Conservation (phyloP, 2,329 filamentous ascomycete species). For the Pseudocercospora fijiensis region DNA sequence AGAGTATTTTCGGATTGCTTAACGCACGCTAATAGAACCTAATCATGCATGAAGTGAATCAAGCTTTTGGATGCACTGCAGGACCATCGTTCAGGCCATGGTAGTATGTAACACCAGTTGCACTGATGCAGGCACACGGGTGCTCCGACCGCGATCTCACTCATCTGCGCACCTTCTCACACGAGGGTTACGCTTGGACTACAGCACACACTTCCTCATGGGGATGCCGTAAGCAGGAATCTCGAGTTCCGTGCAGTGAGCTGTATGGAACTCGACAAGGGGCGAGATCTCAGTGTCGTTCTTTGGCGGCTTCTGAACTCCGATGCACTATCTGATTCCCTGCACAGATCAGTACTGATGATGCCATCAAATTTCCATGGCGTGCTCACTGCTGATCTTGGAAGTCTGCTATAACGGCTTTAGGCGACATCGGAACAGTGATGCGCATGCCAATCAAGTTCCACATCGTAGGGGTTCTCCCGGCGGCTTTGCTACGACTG, state of each 20-base stretch:
- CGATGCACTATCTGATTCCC: conserved; percentile 1
- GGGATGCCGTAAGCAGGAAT: background rate
- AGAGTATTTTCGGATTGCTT: conserved; percentile 1
- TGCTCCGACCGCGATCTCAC: background rate
- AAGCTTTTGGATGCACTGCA: conserved; percentile 1
- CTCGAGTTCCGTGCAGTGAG: background rate
- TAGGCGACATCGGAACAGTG: background rate
- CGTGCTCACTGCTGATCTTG: conserved; percentile 2
- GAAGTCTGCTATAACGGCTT: background rate
- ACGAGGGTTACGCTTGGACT: background rate
- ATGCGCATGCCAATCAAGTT: background rate
- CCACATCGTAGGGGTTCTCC: background rate
- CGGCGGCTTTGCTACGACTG: background rate
- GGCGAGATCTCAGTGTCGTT: background rate
- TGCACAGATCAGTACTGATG: conserved; percentile 7
- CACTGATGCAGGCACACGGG: conserved; percentile 4
- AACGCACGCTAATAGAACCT: background rate
- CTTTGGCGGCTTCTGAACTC: background rate
- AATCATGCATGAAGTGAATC: background rate
- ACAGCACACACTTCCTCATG: background rate
- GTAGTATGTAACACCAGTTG: background rate
- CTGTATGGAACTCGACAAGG: background rate
- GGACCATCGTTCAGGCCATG: background rate
- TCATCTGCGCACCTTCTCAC: background rate
- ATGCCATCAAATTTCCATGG: conserved; percentile 1